Evolutionary conservation across 768 basidiomycete species (phyloP), one percentile per base, ranked within the genome.

Genomic region (Mycena vitilis): DNA sequence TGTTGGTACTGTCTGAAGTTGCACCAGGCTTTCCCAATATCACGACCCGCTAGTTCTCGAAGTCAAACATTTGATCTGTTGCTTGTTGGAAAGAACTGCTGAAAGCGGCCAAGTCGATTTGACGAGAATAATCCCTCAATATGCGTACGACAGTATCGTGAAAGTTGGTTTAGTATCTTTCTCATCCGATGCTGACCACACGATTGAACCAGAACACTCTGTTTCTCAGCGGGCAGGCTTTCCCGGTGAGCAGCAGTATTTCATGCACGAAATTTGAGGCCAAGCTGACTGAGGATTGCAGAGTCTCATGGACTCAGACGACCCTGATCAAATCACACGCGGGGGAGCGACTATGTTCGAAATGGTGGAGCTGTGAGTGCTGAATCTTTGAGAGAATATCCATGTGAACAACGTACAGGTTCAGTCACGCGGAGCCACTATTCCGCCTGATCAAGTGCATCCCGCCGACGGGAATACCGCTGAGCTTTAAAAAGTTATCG

Each of bases 221-320:
- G 10, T 65, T 65, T 40, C 53, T 65, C 57, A 65, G 64, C 16
- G 64, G 64, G 4, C 20, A 58, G 13, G 64, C 64, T 5, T 65
- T 65, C 37, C n/a, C 36, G 38, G 64, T 65, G 10, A 16, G n/a
- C 37, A n/a, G n/a, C n/a, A 1, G 20, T 47, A 47, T 47, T 20
- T 9, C 15, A 18, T 8, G 20, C 20, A 2, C 45, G 45, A 47
- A 47, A 16, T 13, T n/a, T 47, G 45, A 47, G 45, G 30, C 30
- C 30, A 30, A 30, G 30, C 30, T 30, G 30, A 30, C 20, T 18
- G 45, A 8, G 3, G 18, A 30, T 30, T 30, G 7, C 49, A 65
- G 64, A 65, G 64, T 65, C 56, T 65, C 5, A 13, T 65, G 40
- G 64, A 65, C 16, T 59, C 64, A 16, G 49, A 59, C 20, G 64